Evolutionary conservation across 306 rosid genomes (phyloP), one percentile per base, ranked within the genome.

Genomic region (Trifolium fragiferum): DNA sequence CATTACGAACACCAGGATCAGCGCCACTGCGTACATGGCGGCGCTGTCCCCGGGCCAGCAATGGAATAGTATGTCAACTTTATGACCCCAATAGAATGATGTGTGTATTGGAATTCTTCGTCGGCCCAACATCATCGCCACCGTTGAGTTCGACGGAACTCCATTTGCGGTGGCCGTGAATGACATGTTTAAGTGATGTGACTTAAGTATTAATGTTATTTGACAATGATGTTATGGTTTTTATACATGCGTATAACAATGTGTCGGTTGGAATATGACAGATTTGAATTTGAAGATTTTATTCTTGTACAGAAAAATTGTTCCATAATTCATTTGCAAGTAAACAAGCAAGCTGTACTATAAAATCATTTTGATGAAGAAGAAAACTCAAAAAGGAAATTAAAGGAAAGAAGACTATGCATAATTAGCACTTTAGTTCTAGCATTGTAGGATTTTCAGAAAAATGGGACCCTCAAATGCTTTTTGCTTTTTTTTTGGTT

Each of bases 11-110:
- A 92, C 85, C 14, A 90, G 81, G 19, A 81, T 19, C 81, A 90
- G 67, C 20, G 96, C 84, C 80, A 92, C 57, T 10, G 81, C 84
- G 8, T 92, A 92, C 93, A 90, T 90, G 82, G 53, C 82, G 1
- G 83, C 66, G 82, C 72, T 66, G 58, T 84, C 61, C 0, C 90
- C 86, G 0, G 98, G 96, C 96, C 96, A 90, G 32, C 86, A 82
- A 14, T 71, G 78, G 78, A 90, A 92, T 37, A 92, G 60, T 72
- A 90, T 72, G n/a, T 57, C 81, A 13, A 82, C 88, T 8, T 76
- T 72, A 69, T 86, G 83, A 8, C 86, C 83, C 98, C 94, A 92
- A 51, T 86, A 84, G n/a, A 89, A 59, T 18, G 87, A 72, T 13
- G 73, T 76, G 70, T 82, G 85, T 72, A 86, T 80, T 18, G 83